Conservation (phyloP, 306 rosid genomes). For the Acacia crassicarpa region DNA sequence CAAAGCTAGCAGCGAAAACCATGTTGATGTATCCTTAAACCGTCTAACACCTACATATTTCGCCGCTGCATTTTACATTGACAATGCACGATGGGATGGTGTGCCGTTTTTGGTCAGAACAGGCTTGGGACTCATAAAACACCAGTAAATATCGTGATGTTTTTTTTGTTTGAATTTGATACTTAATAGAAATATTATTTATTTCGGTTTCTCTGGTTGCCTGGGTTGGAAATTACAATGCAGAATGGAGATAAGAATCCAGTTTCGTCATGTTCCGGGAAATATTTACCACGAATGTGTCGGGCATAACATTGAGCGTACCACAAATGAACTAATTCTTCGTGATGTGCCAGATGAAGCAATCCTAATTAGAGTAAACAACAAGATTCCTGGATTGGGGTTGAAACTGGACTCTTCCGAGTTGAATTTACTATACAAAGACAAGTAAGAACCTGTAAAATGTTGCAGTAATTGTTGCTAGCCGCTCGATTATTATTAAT, state of each 20-base stretch:
- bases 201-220: background rate
- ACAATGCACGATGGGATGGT: conserved; percentile 98
- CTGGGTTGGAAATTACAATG: conserved; percentile 29
- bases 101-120: conserved; percentile 89
- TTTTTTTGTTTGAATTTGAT: background rate
- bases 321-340: conserved; percentile 85
- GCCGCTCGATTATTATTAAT: background rate
- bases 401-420: conserved; percentile 86
- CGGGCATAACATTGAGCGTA: conserved; percentile 62
- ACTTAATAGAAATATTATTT: background rate
- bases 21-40: conserved; percentile 49
- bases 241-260: conserved; percentile 96
- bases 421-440: conserved; percentile 79
- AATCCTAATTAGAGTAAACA: conserved; percentile 81
- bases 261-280: conserved; percentile 80
- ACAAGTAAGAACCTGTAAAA: conserved; percentile 60
- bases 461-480: conserved; percentile 4
- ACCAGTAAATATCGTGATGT: conserved; percentile 54
- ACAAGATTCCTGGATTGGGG: conserved; percentile 92
- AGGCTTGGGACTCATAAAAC: conserved; percentile 88
- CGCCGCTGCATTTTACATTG: conserved; percentile 76
- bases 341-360: conserved; percentile 90
- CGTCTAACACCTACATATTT: conserved; percentile 84
- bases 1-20: conserved; percentile 58
- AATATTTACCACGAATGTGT: conserved; percentile 61